phyloP scores from a whole-genome alignment of 1,284 basidiomycete genomes.

The Cutaneotrichosporon sp. region DNA sequence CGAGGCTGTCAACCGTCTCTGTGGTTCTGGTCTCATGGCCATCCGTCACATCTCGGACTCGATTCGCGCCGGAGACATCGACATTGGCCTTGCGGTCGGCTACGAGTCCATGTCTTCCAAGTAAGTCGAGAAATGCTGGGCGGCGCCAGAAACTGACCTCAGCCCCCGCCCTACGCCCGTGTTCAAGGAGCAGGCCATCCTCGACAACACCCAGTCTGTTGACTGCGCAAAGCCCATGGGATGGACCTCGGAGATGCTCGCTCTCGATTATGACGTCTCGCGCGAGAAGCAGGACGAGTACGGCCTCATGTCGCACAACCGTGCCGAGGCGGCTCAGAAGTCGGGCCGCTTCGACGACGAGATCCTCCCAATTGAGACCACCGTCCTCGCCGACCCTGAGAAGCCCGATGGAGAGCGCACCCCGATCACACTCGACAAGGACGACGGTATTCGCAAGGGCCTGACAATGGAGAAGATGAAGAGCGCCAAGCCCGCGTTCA shows the following conservation, averaged over 20 bases:
- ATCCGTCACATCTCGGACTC: conserved; percentile 61
- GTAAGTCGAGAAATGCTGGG: too few species aligned
- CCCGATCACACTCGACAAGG: conserved; percentile 60
- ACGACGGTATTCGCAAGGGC: conserved; percentile 76
- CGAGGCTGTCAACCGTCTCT: conserved; percentile 73
- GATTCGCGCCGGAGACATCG: conserved; percentile 62
- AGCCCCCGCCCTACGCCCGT: conserved; percentile 70
- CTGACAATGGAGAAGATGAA: conserved; percentile 65
- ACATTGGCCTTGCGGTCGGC: conserved; percentile 71
- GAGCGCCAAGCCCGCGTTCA: conserved; percentile 75
- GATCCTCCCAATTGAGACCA: conserved; percentile 71
- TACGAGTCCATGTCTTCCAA: conserved; percentile 71
- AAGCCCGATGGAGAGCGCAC: conserved; percentile 35
- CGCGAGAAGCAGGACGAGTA: conserved; percentile 74
- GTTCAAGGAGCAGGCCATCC: conserved; percentile 68
- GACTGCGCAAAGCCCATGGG: conserved; percentile 86
- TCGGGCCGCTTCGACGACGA: conserved; percentile 67
- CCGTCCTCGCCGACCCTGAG: conserved; percentile 23
- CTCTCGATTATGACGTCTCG: conserved; percentile 65
- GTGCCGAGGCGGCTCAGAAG: conserved; percentile 60
- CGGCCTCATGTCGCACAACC: conserved; percentile 72
- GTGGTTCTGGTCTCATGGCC: conserved; percentile 75
- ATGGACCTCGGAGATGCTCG: conserved; percentile 86
- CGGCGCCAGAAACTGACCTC: too few species aligned
- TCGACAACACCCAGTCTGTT: conserved; percentile 57